A percentile compares a stretch with the other conserved stretches of the same genome.
Conservation (phyloP, 768 basidiomycete genomes). For the Russula griseocarnosa region DNA sequence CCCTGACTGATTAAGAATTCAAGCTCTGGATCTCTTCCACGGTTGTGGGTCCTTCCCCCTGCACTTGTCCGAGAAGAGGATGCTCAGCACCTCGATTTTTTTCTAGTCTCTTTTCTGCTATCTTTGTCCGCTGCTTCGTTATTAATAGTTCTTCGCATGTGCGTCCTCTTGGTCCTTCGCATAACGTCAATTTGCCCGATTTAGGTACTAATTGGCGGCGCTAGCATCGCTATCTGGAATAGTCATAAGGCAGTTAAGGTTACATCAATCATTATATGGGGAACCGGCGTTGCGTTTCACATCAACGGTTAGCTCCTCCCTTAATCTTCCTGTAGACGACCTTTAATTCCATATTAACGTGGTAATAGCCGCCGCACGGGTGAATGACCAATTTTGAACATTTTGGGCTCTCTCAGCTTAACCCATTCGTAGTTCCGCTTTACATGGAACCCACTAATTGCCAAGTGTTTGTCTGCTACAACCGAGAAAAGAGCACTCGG, state of each 20-base stretch:
- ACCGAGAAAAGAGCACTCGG: too few species aligned
- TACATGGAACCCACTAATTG: background rate
- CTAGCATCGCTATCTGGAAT: constrained; percentile 17
- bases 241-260: background rate
- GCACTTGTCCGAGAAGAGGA: background rate
- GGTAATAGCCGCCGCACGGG: background rate
- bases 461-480: background rate
- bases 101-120: background rate
- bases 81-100: background rate
- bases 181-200: background rate
- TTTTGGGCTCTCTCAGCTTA: background rate
- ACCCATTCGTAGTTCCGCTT: background rate
- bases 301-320: constrained; percentile 4
- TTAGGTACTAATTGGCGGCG: background rate
- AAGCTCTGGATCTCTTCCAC: background rate
- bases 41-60: background rate
- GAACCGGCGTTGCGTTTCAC: background rate
- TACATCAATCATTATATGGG: background rate
- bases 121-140: background rate
- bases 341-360: background rate
- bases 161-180: background rate
- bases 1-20: background rate
- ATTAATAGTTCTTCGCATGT: constrained; percentile 18
- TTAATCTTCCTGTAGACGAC: background rate
- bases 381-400: background rate